Conservation (phyloP, 106 monocot genomes). For the Dioscorea alata region DNA sequence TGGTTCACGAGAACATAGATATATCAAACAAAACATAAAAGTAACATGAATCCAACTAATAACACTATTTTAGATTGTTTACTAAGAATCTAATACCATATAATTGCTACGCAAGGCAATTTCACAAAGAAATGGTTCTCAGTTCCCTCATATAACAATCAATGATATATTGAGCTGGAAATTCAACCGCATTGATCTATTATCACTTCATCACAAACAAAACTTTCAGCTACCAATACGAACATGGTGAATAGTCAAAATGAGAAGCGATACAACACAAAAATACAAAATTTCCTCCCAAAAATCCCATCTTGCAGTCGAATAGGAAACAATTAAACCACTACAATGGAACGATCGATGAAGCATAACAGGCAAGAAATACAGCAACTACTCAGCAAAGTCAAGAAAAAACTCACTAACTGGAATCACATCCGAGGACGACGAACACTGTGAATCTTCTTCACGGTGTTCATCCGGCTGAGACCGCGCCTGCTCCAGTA, state of each 20-base stretch:
- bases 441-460: background rate
- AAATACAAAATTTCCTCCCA: background rate
- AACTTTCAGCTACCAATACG: no score
- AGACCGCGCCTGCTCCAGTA: constrained; percentile 64
- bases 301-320: background rate
- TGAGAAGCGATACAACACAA: background rate
- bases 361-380: no score
- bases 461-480: constrained; percentile 3
- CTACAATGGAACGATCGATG: no score
- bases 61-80: background rate
- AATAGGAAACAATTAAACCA: no score
- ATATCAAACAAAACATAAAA: no score
- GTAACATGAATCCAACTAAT: background rate
- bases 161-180: no score
- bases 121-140: no score
- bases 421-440: constrained; percentile 17
- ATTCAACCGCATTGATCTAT: no score
- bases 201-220: no score
- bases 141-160: background rate
- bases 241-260: no score
- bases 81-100: background rate
- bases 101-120: background rate
- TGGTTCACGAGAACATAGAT: no score
- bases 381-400: background rate
- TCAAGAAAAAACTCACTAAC: constrained; percentile 11